Base-by-base conservation (phyloP, 345 rosid genomes). In the Schrenkiella parvula region DNA sequence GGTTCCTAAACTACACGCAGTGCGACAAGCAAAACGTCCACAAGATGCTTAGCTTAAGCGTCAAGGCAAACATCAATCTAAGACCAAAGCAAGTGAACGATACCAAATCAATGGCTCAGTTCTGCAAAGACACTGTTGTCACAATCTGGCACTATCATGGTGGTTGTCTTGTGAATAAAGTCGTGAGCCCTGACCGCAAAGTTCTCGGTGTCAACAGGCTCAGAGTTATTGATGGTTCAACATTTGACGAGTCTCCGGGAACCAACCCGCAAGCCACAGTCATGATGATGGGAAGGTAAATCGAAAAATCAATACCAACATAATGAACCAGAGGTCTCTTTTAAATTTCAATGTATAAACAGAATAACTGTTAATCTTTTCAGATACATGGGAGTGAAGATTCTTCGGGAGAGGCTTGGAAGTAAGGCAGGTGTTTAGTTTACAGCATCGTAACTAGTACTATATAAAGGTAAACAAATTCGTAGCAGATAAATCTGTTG, bases 81-180 rank as follows among this genome's bases (percentile, higher is more conserved):
- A 79, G 93, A 6, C 92, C 97, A 13, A 95, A 76, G 77, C 86
- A 86, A 22, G 44, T 80, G 28, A 88, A 95, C 42, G 98, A 95
- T 80, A 91, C 96, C 62, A 76, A 79, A 84, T 95, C 92, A 32
- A 54, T 95, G 17, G 92, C 87, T 84, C 99, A 95, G 87, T 95
- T 92, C 84, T 95, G 99, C 74, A 87, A 67, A 64, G 98, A 95
- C 80, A 88, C 96, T 5, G 97, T 95, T 66, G 82, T 89, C 88
- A 86, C 97, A 28, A 95, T 95, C 31, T 95, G 98, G 99, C 99
- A 95, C 41, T 95, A 87, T 65, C 99, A 95, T 50, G 99, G 98
- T 8, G 99, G 99, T 6, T 87, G 97, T 53, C 89, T 82, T 57
- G 96, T 92, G 7, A 92, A 92, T 10, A 86, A 82, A 80, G 99